Percentiles rank a stretch among this genome's conserved stretches.
These are phyloP conservation scores for Saraca asoca DNA, from an alignment of 331 rosid species.

Conservation along the genomic window DNA sequence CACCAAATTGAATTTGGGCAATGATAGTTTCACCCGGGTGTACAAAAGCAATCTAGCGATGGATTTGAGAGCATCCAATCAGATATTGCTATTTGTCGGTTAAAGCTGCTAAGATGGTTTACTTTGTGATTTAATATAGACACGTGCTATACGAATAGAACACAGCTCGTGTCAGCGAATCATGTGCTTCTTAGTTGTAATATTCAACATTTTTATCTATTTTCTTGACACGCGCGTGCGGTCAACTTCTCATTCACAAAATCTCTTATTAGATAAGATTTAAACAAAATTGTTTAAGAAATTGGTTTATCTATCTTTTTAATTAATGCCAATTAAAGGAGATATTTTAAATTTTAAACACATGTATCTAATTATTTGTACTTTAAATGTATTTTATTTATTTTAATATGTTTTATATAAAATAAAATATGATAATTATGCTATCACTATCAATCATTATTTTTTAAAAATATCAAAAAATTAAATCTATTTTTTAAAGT, in stretches of 20 bases:
- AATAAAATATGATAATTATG: no score
- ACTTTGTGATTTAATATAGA: not conserved
- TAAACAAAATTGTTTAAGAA: no score
- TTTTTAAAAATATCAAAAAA: no score
- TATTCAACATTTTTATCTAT: not conserved
- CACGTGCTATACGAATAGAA: not conserved
- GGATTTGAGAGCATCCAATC: not conserved
- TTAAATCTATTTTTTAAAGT: no score
- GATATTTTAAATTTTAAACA: no score
- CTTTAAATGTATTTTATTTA: no score
- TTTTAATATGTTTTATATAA: no score
- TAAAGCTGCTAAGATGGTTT: not conserved
- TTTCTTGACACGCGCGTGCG: not conserved
- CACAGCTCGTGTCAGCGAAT: not conserved
- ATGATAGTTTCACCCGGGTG: constrained; percentile 6
- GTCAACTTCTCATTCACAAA: not conserved
- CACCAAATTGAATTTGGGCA: constrained; percentile 1
- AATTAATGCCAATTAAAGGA: no score
- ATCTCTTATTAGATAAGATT: no score
- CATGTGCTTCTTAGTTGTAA: not conserved
- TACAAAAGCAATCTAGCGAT: not conserved
- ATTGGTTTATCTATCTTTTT: no score
- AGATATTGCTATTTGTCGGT: not conserved
- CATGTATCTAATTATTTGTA: no score
- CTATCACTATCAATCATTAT: no score